phyloP scores from a whole-genome alignment of 257 asterid species.

The Voacanga thouarsii region DNA sequence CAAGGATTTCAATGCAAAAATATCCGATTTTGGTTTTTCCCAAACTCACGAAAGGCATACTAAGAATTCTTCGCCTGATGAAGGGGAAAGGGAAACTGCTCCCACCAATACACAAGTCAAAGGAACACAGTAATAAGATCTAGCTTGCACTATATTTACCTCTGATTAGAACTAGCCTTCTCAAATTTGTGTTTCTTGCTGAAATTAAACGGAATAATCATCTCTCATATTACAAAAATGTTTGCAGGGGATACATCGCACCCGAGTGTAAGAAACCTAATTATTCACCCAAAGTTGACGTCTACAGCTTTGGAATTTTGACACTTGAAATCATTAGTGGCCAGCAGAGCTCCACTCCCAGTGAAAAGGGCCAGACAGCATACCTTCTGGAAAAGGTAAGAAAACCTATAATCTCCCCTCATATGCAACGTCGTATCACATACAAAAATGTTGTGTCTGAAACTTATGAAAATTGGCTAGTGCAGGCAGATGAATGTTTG shows the following conservation, averaged over 20 bases:
- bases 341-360: slow-evolving; percentile 3
- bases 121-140: slow-evolving; percentile 19
- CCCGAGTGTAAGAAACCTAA: too few relatives aligned
- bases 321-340: slow-evolving; percentile 12
- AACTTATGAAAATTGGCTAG: background rate
- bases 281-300: too few relatives aligned
- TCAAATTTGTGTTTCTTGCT: background rate
- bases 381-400: slow-evolving; percentile 22
- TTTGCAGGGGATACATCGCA: too few relatives aligned
- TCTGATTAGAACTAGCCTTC: background rate
- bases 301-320: too few relatives aligned
- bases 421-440: too few relatives aligned
- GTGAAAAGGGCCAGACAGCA: slow-evolving; percentile 7
- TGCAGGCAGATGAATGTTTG: slow-evolving; percentile 17
- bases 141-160: too few relatives aligned
- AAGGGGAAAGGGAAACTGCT: slow-evolving; percentile 18
- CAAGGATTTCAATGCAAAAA: slow-evolving; percentile 20
- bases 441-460: too few relatives aligned
- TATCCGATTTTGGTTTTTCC: slow-evolving; percentile 31
- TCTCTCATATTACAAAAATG: slow-evolving; percentile 1
- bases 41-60: slow-evolving; percentile 8
- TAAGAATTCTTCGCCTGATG: slow-evolving; percentile 2
- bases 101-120: slow-evolving; percentile 3
- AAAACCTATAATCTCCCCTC: too few relatives aligned
- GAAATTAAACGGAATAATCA: too few relatives aligned